Conservation (phyloP, 352 stramenopile genomes). For the Phytophthora hybrid region DNA sequence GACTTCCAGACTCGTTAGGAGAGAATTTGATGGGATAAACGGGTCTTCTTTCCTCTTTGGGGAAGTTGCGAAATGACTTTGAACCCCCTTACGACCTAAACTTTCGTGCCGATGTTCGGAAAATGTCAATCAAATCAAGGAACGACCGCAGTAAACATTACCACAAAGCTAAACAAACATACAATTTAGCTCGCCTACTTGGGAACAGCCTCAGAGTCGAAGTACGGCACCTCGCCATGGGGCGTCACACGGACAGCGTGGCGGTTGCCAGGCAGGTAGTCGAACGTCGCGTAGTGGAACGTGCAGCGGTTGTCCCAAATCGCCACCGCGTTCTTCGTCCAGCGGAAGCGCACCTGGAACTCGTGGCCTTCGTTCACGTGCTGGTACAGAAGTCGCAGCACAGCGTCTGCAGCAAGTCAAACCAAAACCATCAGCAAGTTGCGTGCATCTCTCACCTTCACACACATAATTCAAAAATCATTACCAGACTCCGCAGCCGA, state of each 20-base stretch:
- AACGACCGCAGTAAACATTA: neutral
- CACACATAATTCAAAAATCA: too few species aligned
- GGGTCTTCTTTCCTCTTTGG: too few species aligned
- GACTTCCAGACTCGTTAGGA: too few species aligned
- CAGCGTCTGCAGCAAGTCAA: slow-evolving; percentile 16
- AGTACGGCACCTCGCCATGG: slow-evolving; percentile 32
- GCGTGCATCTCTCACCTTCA: neutral
- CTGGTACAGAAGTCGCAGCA: slow-evolving; percentile 32
- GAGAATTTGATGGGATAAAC: too few species aligned
- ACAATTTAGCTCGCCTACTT: slow-evolving; percentile 9
- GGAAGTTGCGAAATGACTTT: too few species aligned
- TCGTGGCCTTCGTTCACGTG: slow-evolving; percentile 30
- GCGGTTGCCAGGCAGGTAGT: slow-evolving; percentile 33
- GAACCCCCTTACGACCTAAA: too few species aligned
- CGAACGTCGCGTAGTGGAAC: slow-evolving; percentile 37
- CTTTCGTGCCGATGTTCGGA: too few species aligned
- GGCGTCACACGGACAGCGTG: slow-evolving; percentile 31
- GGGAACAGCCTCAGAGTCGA: slow-evolving; percentile 24
- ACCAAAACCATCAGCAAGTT: neutral
- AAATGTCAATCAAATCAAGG: neutral
- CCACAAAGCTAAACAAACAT: neutral
- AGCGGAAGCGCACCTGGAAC: slow-evolving; percentile 35
- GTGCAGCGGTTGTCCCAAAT: slow-evolving; percentile 38
- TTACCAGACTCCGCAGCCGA: neutral
- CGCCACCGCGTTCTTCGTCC: slow-evolving; percentile 37